A percentile compares a stretch with the other conserved stretches of the same genome.
Conservation (phyloP, 176 grass and related monocot species). For the Oryza rufipogon region DNA sequence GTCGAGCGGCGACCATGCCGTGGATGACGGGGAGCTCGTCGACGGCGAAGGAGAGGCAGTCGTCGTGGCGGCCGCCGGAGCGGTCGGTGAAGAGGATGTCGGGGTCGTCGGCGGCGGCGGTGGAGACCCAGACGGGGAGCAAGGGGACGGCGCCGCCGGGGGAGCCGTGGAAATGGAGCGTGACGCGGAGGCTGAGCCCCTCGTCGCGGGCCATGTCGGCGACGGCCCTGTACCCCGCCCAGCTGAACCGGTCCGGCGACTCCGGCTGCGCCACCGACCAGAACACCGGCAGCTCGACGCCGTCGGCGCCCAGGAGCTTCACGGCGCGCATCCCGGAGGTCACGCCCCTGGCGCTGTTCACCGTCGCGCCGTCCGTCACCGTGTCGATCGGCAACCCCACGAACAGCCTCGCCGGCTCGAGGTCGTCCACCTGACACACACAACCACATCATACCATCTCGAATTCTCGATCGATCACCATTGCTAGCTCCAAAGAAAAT, state of each 20-base stretch:
- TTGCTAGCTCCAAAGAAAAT: neutral
- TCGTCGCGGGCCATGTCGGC: constrained; percentile 72
- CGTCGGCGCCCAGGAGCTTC: constrained; percentile 67
- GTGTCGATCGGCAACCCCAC: constrained; percentile 77
- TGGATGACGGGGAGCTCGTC: constrained; percentile 71
- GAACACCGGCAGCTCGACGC: constrained; percentile 86
- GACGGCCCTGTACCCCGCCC: constrained; percentile 59
- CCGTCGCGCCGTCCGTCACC: constrained; percentile 46
- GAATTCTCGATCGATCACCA: neutral
- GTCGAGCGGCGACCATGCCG: constrained; percentile 69
- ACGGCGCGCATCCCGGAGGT: constrained; percentile 69
- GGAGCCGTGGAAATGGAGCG: constrained; percentile 59
- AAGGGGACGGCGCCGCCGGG: constrained; percentile 26
- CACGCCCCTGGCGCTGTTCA: constrained; percentile 63
- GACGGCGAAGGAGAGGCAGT: constrained; percentile 82
- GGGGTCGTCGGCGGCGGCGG: constrained; percentile 47
- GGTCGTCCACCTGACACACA: constrained; percentile 42
- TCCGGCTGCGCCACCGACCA: constrained; percentile 73
- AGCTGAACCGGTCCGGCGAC: constrained; percentile 52
- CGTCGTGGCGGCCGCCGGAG: constrained; percentile 36
- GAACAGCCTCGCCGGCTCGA: constrained; percentile 48
- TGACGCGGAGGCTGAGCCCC: constrained; percentile 70
- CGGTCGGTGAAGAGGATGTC: constrained; percentile 80
- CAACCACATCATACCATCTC: neutral
- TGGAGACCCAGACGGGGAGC: constrained; percentile 58